Evolutionary conservation across 169 alveolate species (phyloP).

Genomic region (Eimeria maxima): DNA sequence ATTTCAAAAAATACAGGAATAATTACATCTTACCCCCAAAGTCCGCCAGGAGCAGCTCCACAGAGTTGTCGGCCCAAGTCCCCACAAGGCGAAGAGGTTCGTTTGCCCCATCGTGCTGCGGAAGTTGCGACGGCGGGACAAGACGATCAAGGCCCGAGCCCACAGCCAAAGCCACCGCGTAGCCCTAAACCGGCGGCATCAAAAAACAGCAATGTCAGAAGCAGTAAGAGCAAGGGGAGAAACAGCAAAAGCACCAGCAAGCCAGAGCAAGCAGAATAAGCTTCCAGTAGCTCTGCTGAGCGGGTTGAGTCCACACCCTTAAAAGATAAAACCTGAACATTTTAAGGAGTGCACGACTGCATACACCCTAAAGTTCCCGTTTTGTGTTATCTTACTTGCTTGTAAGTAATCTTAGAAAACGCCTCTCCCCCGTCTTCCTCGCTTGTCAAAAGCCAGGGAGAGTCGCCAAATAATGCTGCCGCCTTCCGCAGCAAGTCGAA

Average conservation of each 20-base stretch:
- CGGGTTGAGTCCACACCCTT: background rate
- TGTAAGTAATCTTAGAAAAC: background rate
- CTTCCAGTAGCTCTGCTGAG: background rate
- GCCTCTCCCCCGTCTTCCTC: background rate
- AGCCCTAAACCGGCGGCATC: slow-evolving; percentile 20
- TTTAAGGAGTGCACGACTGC: background rate
- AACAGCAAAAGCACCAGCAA: background rate
- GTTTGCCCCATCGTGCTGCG: slow-evolving; percentile 58
- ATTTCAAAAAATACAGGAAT: background rate
- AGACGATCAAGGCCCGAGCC: slow-evolving; percentile 43
- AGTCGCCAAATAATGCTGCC: slow-evolving; percentile 46
- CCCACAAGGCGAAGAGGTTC: slow-evolving; percentile 49
- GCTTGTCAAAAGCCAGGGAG: slow-evolving; percentile 34
- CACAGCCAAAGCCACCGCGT: slow-evolving; percentile 13
- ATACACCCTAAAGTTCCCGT: background rate
- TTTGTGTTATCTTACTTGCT: background rate
- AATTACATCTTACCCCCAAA: slow-evolving; percentile 35
- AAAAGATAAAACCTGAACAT: background rate
- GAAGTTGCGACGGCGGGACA: slow-evolving; percentile 40
- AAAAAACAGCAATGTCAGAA: background rate
- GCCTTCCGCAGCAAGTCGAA: slow-evolving; percentile 61
- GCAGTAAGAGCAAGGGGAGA: background rate
- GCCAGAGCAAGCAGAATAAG: background rate
- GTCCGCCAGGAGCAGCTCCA: slow-evolving; percentile 60
- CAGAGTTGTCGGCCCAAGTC: slow-evolving; percentile 62